These are phyloP conservation scores for Yamadazyma tumulicola DNA, from an alignment of 805 yeast species.

Conservation along the genomic window DNA sequence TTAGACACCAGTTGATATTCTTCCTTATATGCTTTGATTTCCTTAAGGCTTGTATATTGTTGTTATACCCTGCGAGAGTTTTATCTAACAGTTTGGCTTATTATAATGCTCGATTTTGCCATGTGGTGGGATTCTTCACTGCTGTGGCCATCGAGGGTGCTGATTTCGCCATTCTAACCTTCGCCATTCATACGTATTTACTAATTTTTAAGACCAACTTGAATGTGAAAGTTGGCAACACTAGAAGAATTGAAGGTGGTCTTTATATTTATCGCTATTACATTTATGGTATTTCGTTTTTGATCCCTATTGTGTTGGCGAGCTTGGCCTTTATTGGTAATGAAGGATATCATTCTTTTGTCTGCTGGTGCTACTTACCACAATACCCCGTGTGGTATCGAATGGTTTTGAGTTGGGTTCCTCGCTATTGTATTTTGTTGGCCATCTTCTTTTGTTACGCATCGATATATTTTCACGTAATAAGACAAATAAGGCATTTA, in stretches of 20 bases:
- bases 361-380: slow-evolving; percentile 80
- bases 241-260: slow-evolving; percentile 60
- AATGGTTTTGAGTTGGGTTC: slow-evolving; percentile 74
- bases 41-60: slow-evolving; percentile 63
- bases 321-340: slow-evolving; percentile 60
- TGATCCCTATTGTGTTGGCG: slow-evolving; percentile 67
- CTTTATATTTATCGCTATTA: slow-evolving; percentile 53
- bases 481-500: slow-evolving; percentile 54
- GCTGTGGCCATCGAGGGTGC: slow-evolving; percentile 81
- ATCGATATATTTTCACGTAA: slow-evolving; percentile 69
- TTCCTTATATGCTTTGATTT: slow-evolving; percentile 71
- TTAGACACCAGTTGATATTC: slow-evolving; percentile 68
- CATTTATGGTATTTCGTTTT: slow-evolving; percentile 55
- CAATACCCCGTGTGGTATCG: slow-evolving; percentile 70
- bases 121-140: slow-evolving; percentile 76
- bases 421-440: slow-evolving; percentile 66
- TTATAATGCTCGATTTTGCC: slow-evolving; percentile 49
- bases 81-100: slow-evolving; percentile 41
- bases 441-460: slow-evolving; percentile 62
- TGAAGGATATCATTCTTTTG: slow-evolving; percentile 57
- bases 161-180: slow-evolving; percentile 74
- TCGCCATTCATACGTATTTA: slow-evolving; percentile 79
- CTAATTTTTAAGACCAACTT: slow-evolving; percentile 63
- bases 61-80: slow-evolving; percentile 66
- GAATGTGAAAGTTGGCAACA: slow-evolving; percentile 36